Evolutionary conservation across 2,329 filamentous ascomycete genomes (phyloP).

Genomic region (Epichloe baconii): DNA sequence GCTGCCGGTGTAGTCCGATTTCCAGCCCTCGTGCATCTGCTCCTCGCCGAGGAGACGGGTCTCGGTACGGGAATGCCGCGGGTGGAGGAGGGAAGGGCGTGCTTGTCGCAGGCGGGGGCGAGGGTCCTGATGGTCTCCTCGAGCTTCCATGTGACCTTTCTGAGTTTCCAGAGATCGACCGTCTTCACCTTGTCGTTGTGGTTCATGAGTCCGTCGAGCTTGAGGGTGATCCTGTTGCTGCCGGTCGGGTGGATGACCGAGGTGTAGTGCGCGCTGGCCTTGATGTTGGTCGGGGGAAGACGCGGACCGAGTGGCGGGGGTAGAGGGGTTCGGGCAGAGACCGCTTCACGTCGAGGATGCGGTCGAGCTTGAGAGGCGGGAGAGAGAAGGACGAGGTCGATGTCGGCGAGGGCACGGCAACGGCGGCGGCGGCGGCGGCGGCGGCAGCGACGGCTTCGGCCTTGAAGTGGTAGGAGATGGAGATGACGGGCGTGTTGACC

Average conservation of each 20-base stretch:
- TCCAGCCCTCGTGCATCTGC: constrained; percentile 82
- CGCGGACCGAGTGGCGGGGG: constrained; percentile 80
- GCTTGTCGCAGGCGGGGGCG: constrained; percentile 67
- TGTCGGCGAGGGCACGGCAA: constrained; percentile 12
- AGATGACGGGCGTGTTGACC: constrained; percentile 59
- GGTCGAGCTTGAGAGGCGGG: constrained; percentile 45
- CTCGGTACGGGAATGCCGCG: constrained; percentile 65
- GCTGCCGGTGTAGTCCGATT: constrained; percentile 46
- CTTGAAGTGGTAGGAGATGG: constrained; percentile 66
- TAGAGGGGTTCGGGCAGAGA: constrained; percentile 60
- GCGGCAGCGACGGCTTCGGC: constrained; percentile 47
- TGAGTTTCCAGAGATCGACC: constrained; percentile 71
- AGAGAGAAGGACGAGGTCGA: constrained; percentile 22
- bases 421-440: constrained; percentile 21
- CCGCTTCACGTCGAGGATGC: constrained; percentile 61
- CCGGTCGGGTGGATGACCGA: constrained; percentile 78
- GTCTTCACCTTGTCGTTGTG: constrained; percentile 55
- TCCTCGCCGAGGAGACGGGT: constrained; percentile 66
- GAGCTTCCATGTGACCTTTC: constrained; percentile 85
- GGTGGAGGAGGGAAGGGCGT: constrained; percentile 36
- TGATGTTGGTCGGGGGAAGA: constrained; percentile 93
- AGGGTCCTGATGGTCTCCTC: constrained; percentile 75
- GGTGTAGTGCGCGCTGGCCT: constrained; percentile 68
- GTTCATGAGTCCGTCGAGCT: constrained; percentile 73
- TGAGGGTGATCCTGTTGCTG: constrained; percentile 65